Evolutionary conservation across 305 asterid species (phyloP), one percentile per base, ranked within the genome.

Genomic region (Solanum hybrid): DNA sequence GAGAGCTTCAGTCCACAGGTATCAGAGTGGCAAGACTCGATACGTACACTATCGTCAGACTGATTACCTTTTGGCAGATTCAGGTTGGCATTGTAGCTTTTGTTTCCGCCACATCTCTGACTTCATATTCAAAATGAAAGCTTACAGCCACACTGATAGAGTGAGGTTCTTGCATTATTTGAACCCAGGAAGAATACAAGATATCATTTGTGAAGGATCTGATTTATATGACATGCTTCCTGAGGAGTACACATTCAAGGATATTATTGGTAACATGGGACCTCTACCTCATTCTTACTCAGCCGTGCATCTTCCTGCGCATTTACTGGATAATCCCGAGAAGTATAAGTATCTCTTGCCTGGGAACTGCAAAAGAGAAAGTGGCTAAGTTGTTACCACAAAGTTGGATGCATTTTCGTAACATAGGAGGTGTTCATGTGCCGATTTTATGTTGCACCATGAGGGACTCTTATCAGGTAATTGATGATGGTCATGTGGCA

Each of bases 21-120:
- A 95, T 73, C 89, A 86, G 32, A 90, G 26, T 51, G 96, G 94
- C 76, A 93, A 91, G 90, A 96, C 98, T 13, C 90, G 93, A 73
- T 96, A 96, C 37, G 99, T 93, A 22, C 99, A 96, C 89, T 95
- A 92, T 38, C 95, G 99, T 6, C 98, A 92, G 85, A 92, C 96
- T 1, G 95, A 96, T 78, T 90, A 87, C 77, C 93, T 95, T 66
- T 87, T 96, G 81, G 92, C 98, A 0, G 98, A 95, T 88, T 90
- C 98, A 1, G 98, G 98, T 13, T 96, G 98, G 98, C 98, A 95
- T 90, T 96, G 98, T 56, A 96, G 98, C 95, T 96, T 96, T 89
- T 96, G 98, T 90, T 96, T 96, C 71, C 95, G 96, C 2, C 90
- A 85, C 6, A 94, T 94, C 36, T 93, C 93, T 16, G 98, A 96